Evolutionary conservation across 495 filamentous ascomycete genomes (phyloP).

Genomic region (Podospora fimiseda): DNA sequence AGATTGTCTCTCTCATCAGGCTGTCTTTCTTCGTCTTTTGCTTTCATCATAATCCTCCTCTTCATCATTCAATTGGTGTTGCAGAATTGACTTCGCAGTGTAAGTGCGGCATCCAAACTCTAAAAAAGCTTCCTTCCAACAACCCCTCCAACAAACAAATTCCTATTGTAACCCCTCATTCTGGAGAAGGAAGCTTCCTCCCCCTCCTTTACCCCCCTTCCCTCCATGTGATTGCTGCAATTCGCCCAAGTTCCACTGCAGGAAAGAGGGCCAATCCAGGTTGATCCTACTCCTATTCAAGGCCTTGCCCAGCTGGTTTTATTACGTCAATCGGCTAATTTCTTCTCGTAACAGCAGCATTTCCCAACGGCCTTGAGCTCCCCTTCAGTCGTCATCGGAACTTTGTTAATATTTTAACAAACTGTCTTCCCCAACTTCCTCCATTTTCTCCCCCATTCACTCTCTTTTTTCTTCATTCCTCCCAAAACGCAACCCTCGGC

Average conservation of each 20-base stretch:
- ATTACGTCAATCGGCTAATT: conserved; percentile 36
- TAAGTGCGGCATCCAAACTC: too few species aligned
- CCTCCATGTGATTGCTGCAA: conserved; percentile 17
- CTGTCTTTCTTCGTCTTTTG: not conserved
- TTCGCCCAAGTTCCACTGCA: conserved; percentile 15
- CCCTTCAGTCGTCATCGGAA: conserved; percentile 6
- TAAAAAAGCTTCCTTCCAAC: not conserved
- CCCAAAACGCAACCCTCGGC: conserved; percentile 1
- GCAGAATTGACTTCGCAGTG: too few species aligned
- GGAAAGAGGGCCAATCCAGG: conserved; percentile 15
- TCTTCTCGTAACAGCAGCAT: conserved; percentile 13
- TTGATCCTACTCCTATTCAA: conserved; percentile 12
- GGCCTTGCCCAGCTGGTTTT: conserved; percentile 8
- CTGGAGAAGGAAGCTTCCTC: conserved; percentile 4
- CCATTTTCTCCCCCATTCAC: conserved; percentile 1
- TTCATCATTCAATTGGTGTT: not conserved
- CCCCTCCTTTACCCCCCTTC: conserved; percentile 1
- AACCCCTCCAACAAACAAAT: not conserved
- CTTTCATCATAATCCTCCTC: conserved; percentile 1
- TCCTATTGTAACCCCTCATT: not conserved
- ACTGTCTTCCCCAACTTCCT: not conserved
- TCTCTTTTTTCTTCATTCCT: not conserved
- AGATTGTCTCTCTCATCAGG: not conserved
- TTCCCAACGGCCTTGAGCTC: conserved; percentile 5
- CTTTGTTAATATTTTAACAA: not conserved